A percentile compares a stretch with the other conserved stretches of the same genome.
Conservation (phyloP, 225 moss, liverwort and hornwort species). For the Anthoceros angustus region DNA sequence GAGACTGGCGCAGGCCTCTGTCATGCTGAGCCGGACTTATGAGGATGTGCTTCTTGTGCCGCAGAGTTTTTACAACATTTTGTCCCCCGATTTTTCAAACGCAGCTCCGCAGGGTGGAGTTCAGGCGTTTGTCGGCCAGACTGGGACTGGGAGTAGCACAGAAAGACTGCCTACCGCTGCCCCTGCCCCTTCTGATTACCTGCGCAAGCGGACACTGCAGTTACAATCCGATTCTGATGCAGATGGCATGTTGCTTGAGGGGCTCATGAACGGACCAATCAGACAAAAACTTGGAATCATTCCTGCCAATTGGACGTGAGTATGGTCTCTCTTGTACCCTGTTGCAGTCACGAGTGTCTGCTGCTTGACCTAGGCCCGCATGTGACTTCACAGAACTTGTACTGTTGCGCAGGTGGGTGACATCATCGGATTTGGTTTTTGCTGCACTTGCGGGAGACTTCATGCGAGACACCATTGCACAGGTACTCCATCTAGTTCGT, state of each 20-base stretch:
- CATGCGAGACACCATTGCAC: slow-evolving; percentile 63
- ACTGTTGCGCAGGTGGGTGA: slow-evolving; percentile 38
- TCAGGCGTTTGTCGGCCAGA: too few relatives aligned
- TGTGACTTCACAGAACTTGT: slow-evolving; percentile 1
- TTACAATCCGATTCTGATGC: slow-evolving; percentile 12
- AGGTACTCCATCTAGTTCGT: slow-evolving; percentile 24
- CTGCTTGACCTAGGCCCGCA: background rate
- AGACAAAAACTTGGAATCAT: slow-evolving; percentile 62
- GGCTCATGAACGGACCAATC: slow-evolving; percentile 72
- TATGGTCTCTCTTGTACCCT: background rate
- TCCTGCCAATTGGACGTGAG: slow-evolving; percentile 38
- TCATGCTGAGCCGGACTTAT: background rate
- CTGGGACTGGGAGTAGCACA: background rate
- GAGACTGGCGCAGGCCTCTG: too few relatives aligned
- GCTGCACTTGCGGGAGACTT: slow-evolving; percentile 51
- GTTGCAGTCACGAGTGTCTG: background rate
- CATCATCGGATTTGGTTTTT: slow-evolving; percentile 45
- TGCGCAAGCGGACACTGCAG: slow-evolving; percentile 7
- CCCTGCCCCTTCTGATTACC: background rate
- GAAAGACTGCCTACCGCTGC: slow-evolving; percentile 11
- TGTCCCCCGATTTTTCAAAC: slow-evolving; percentile 33
- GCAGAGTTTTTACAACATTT: slow-evolving; percentile 76
- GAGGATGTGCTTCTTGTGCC: background rate
- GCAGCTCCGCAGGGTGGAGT: background rate
- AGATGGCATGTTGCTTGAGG: slow-evolving; percentile 25